Conservation (phyloP, 495 filamentous ascomycete species). For the Penicillium steckii region DNA sequence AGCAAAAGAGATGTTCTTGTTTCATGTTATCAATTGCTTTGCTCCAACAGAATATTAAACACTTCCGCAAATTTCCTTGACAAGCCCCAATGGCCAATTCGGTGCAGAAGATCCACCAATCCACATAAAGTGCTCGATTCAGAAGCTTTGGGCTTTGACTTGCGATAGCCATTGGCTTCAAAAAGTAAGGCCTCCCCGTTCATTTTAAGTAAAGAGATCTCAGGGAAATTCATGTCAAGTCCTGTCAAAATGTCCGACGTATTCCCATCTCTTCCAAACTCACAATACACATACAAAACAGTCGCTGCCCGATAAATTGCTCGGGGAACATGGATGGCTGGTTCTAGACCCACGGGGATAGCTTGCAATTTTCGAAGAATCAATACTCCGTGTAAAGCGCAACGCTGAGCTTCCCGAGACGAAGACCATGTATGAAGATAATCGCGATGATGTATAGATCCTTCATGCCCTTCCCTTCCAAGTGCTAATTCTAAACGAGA, state of each 20-base stretch:
- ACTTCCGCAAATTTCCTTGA: conserved; percentile 15
- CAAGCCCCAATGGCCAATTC: conserved; percentile 15
- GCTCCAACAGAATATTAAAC: conserved; percentile 4
- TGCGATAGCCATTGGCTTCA: conserved; percentile 12
- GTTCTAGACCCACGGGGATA: conserved; percentile 14
- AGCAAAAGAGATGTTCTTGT: too few relatives aligned
- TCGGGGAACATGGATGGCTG: conserved; percentile 19
- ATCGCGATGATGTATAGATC: conserved; percentile 4
- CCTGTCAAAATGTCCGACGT: not conserved
- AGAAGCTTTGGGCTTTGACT: not conserved
- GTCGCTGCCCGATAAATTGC: conserved; percentile 15
- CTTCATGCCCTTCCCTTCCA: conserved; percentile 22
- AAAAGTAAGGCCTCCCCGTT: conserved; percentile 12
- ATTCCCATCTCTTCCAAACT: conserved; percentile 5
- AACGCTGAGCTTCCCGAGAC: conserved; percentile 14
- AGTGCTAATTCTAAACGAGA: conserved; percentile 27
- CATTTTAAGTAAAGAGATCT: conserved; percentile 1
- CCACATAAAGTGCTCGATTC: conserved; percentile 14
- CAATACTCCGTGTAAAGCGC: conserved; percentile 18
- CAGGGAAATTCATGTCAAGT: conserved; percentile 7
- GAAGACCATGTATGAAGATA: conserved; percentile 16
- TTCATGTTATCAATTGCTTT: not conserved
- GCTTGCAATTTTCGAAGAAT: conserved; percentile 16
- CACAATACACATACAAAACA: conserved; percentile 12
- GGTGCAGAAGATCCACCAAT: conserved; percentile 10